These are phyloP conservation scores for Penicillium expansum DNA, from an alignment of 2,329 filamentous ascomycete genomes.

Conservation along the genomic window DNA sequence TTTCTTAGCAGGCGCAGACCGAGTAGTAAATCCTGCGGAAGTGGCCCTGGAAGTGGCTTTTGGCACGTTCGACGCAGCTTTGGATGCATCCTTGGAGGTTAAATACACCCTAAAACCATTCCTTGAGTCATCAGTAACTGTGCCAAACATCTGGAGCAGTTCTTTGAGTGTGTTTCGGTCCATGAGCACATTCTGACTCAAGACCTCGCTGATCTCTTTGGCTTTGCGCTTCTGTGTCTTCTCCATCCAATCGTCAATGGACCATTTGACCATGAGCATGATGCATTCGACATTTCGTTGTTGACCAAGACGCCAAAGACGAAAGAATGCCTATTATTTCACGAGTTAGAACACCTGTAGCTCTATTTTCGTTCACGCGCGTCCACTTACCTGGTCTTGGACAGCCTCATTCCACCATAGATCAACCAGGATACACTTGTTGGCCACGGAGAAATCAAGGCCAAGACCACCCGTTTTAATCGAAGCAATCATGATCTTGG, in stretches of 20 bases:
- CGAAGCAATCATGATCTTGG: slow-evolving; percentile 54
- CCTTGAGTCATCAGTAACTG: background rate
- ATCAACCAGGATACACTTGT: slow-evolving; percentile 56
- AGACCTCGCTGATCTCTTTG: slow-evolving; percentile 21
- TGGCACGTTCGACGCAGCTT: background rate
- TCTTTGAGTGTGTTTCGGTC: slow-evolving; percentile 15
- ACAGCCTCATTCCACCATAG: slow-evolving; percentile 61
- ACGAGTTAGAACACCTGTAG: background rate
- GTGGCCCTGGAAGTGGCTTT: background rate
- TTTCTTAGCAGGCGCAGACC: background rate
- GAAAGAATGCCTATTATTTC: slow-evolving; percentile 47
- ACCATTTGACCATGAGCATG: slow-evolving; percentile 55
- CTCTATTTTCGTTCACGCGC: no score
- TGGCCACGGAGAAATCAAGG: slow-evolving; percentile 61
- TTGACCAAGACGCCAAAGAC: slow-evolving; percentile 66
- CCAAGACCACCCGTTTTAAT: slow-evolving; percentile 58
- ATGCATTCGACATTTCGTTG: slow-evolving; percentile 57
- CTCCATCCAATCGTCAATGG: slow-evolving; percentile 58
- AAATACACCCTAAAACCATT: background rate
- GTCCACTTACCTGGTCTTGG: slow-evolving; percentile 56
- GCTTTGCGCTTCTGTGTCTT: slow-evolving; percentile 57
- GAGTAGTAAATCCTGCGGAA: background rate
- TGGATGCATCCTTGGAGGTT: background rate
- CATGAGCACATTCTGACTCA: slow-evolving; percentile 23
- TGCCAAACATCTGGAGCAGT: slow-evolving; percentile 27